phyloP scores from a whole-genome alignment of 768 basidiomycete species.

The Tulasnella sp. region DNA sequence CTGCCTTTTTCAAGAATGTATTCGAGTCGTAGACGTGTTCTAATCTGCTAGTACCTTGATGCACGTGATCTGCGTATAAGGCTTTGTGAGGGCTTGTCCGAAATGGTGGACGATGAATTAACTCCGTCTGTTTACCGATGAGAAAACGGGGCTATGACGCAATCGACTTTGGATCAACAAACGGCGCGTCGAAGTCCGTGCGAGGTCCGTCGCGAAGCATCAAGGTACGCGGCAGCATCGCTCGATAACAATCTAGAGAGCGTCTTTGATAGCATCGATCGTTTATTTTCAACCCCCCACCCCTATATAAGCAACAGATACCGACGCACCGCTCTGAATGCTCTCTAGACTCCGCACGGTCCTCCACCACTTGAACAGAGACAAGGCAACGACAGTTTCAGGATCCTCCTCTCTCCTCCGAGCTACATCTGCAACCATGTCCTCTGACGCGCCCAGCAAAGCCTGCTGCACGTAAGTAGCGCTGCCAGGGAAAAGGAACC shows the following conservation, averaged over 20 bases:
- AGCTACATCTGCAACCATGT: background rate
- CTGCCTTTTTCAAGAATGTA: constrained; percentile 12
- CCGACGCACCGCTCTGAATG: background rate
- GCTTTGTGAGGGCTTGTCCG: background rate
- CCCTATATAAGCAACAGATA: background rate
- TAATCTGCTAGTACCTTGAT: background rate
- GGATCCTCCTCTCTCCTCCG: background rate
- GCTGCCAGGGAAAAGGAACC: background rate
- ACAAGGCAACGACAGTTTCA: background rate
- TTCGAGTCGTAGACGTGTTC: background rate
- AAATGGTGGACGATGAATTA: background rate
- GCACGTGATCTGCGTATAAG: background rate
- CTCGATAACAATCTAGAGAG: background rate
- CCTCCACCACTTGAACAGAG: constrained; percentile 12
- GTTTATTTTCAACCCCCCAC: background rate
- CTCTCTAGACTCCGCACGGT: constrained; percentile 2
- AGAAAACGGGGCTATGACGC: background rate
- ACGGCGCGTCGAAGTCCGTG: background rate
- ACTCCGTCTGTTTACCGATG: background rate
- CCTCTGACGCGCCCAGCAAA: background rate
- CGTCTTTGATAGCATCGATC: constrained; percentile 3
- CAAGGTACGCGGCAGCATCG: background rate
- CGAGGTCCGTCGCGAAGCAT: background rate
- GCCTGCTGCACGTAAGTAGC: constrained; percentile 10
- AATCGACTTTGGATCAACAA: background rate